A percentile compares a stretch with the other conserved stretches of the same genome.
Conservation (phyloP, 805 yeast species). For the Cyberlindnera suaveolens region DNA sequence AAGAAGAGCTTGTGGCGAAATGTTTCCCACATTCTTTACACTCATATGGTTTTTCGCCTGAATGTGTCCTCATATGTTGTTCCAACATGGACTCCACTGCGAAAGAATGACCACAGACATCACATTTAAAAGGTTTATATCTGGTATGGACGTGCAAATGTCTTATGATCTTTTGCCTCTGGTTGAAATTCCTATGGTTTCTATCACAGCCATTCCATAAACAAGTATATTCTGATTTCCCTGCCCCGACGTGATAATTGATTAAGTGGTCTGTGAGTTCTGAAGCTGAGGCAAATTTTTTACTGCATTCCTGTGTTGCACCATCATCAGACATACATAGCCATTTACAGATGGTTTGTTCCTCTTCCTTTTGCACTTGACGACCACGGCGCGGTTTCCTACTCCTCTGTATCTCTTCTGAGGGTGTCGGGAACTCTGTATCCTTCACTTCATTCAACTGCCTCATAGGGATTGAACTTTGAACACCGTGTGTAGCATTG, state of each 20-base stretch:
- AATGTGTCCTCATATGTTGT: conserved; percentile 80
- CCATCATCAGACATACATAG: conserved; percentile 4
- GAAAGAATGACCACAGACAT: conserved; percentile 60
- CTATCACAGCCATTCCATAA: conserved; percentile 77
- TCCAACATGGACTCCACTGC: conserved; percentile 71
- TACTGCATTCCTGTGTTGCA: conserved; percentile 35
- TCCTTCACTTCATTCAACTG: too few species aligned
- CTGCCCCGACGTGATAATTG: conserved; percentile 63
- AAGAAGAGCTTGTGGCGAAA: conserved; percentile 77
- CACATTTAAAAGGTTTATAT: conserved; percentile 73
- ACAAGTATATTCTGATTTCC: conserved; percentile 66
- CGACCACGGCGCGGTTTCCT: not conserved
- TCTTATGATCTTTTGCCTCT: conserved; percentile 78
- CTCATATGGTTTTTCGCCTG: conserved; percentile 82
- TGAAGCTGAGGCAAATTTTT: conserved; percentile 43
- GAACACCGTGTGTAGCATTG: conserved; percentile 36
- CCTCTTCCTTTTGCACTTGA: conserved; percentile 2
- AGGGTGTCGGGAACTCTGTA: not conserved
- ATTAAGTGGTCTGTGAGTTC: conserved; percentile 70
- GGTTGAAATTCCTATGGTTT: conserved; percentile 55
- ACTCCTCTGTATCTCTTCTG: not conserved
- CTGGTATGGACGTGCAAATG: conserved; percentile 88
- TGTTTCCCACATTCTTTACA: conserved; percentile 70
- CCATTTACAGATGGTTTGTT: conserved; percentile 23
- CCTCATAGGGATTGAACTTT: too few species aligned